Conservation (phyloP, 345 rosid genomes). For the Acer saccharum region DNA sequence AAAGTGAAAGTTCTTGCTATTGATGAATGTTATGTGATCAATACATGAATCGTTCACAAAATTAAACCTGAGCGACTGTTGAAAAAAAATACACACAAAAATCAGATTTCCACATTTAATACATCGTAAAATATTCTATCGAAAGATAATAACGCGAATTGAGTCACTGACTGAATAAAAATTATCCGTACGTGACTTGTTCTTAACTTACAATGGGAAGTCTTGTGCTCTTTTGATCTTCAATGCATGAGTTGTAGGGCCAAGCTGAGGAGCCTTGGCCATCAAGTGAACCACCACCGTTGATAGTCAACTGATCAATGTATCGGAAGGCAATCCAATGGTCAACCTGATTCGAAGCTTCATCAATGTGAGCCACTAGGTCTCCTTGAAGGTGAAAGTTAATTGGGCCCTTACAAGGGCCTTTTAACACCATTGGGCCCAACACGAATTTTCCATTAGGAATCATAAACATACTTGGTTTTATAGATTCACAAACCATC, state of each 20-base stretch:
- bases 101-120: too few species aligned
- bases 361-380: slow-evolving; percentile 16
- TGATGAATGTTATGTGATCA: slow-evolving; percentile 13
- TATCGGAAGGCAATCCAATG: slow-evolving; percentile 27
- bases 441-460: slow-evolving; percentile 25
- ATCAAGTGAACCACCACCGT: slow-evolving; percentile 34
- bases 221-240: slow-evolving; percentile 5
- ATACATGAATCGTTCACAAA: slow-evolving; percentile 21
- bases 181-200: too few species aligned
- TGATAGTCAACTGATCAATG: slow-evolving; percentile 16
- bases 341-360: neutral
- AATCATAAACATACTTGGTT: slow-evolving; percentile 7
- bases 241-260: slow-evolving; percentile 20
- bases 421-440: slow-evolving; percentile 8
- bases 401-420: slow-evolving; percentile 31
- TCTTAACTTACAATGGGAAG: slow-evolving; percentile 27
- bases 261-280: slow-evolving; percentile 38
- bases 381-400: slow-evolving; percentile 13
- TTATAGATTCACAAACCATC: slow-evolving; percentile 25
- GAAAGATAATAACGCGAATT: too few species aligned
- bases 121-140: too few species aligned
- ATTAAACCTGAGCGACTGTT: slow-evolving; percentile 25
- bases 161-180: too few species aligned
- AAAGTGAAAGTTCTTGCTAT: slow-evolving; percentile 37
- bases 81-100: neutral